phyloP scores from a whole-genome alignment of 257 asterid species.

The Leonotis leonurus region DNA sequence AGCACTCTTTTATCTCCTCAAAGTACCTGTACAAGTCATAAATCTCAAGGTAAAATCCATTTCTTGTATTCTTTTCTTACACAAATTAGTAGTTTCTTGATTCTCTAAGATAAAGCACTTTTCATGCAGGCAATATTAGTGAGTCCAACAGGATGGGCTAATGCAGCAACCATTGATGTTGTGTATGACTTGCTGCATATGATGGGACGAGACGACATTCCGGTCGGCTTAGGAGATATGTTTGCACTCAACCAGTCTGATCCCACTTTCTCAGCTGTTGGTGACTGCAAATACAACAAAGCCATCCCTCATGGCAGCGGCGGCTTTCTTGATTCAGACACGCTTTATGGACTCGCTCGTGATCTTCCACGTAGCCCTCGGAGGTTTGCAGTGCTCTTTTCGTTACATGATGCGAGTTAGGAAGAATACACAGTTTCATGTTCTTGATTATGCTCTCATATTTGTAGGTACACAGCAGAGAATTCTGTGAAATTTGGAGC shows the following conservation, averaged over 20 bases:
- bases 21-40: slow-evolving; percentile 54
- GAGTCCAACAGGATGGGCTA: slow-evolving; percentile 88
- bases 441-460: not conserved
- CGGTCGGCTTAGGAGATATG: slow-evolving; percentile 65
- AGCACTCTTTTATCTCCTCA: slow-evolving; percentile 78
- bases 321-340: slow-evolving; percentile 81
- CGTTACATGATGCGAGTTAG: not conserved
- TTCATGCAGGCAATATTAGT: slow-evolving; percentile 54
- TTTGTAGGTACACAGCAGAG: slow-evolving; percentile 63
- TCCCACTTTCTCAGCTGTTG: slow-evolving; percentile 40
- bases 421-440: not conserved
- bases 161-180: slow-evolving; percentile 74
- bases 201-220: slow-evolving; percentile 95
- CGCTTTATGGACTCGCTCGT: slow-evolving; percentile 70
- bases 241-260: slow-evolving; percentile 59
- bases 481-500: slow-evolving; percentile 64
- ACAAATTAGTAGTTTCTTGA: not conserved
- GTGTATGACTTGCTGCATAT: slow-evolving; percentile 77
- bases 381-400: slow-evolving; percentile 31
- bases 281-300: slow-evolving; percentile 65
- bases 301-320: slow-evolving; percentile 82
- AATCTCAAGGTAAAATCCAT: slow-evolving; percentile 71
- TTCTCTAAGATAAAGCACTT: not conserved
- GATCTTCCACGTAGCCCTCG: slow-evolving; percentile 78
- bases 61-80: not conserved